These are phyloP conservation scores for Priceomyces castillae DNA, from an alignment of 805 yeast species.

Conservation along the genomic window DNA sequence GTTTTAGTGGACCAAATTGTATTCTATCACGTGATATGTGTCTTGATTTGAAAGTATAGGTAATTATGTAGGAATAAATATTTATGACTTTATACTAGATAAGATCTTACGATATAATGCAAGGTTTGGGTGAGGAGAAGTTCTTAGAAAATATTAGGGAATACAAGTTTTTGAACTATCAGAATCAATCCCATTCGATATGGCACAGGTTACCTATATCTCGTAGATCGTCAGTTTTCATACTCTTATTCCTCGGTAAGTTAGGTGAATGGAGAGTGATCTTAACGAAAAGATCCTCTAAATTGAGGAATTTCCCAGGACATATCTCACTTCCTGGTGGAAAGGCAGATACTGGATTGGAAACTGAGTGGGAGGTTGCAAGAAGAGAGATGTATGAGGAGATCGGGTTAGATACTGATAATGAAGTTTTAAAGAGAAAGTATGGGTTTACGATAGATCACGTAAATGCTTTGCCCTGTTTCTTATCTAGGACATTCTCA, in stretches of 20 bases:
- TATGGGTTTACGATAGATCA: constrained; percentile 60
- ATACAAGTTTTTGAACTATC: constrained; percentile 33
- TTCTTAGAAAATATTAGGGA: constrained; percentile 30
- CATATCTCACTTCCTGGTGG: constrained; percentile 95
- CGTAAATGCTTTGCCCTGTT: constrained; percentile 67
- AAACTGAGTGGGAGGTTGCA: constrained; percentile 69
- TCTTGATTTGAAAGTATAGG: too few relatives aligned
- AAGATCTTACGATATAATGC: neutral
- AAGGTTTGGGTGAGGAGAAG: constrained; percentile 14
- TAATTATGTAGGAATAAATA: too few relatives aligned
- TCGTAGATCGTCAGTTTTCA: constrained; percentile 77
- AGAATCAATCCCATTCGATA: constrained; percentile 31
- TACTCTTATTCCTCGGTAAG: constrained; percentile 69
- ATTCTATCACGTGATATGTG: too few relatives aligned
- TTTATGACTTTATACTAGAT: too few relatives aligned
- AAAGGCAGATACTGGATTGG: constrained; percentile 68
- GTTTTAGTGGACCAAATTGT: too few relatives aligned
- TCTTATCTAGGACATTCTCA: constrained; percentile 74
- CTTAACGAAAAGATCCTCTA: constrained; percentile 72
- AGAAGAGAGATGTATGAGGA: constrained; percentile 86
- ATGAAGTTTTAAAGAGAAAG: constrained; percentile 39
- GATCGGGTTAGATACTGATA: constrained; percentile 63
- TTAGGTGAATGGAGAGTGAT: constrained; percentile 74
- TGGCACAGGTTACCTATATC: constrained; percentile 66
- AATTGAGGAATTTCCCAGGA: constrained; percentile 74